These are phyloP conservation scores for Sugiyamaella japonica DNA, from an alignment of 1,139 yeast genomes.

Conservation along the genomic window DNA sequence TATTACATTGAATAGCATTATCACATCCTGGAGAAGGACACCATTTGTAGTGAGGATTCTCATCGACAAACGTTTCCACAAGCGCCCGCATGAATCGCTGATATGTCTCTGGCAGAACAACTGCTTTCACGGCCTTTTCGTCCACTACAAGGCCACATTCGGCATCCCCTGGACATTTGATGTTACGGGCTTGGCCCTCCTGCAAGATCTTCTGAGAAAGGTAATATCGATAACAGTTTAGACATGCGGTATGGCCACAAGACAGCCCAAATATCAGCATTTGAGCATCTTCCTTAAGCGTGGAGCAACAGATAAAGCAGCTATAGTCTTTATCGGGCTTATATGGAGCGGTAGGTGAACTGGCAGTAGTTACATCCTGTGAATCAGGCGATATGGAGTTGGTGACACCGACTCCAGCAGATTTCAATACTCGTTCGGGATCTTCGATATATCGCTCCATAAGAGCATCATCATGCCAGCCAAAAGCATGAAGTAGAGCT, in stretches of 20 bases:
- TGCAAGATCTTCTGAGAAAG: constrained; percentile 51
- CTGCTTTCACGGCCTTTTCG: constrained; percentile 41
- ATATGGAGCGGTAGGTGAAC: constrained; percentile 4
- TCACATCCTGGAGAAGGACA: constrained; percentile 90
- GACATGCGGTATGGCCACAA: constrained; percentile 73
- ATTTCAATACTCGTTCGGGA: constrained; percentile 46
- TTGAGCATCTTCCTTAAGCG: constrained; percentile 27
- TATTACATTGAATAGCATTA: constrained; percentile 53
- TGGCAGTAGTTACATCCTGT: constrained; percentile 3
- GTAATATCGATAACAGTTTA: constrained; percentile 64
- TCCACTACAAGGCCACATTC: constrained; percentile 40
- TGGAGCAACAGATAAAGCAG: constrained; percentile 75
- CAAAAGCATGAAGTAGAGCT: constrained; percentile 57
- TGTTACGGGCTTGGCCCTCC: constrained; percentile 49
- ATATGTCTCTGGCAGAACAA: constrained; percentile 38
- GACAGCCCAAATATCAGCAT: constrained; percentile 53
- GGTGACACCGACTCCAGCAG: constrained; percentile 49
- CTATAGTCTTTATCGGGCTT: constrained; percentile 36
- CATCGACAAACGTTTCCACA: constrained; percentile 52
- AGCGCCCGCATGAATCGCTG: constrained; percentile 32
- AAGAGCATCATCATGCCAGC: constrained; percentile 75
- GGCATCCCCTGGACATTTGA: constrained; percentile 61
- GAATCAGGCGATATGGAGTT: neutral
- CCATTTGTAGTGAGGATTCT: constrained; percentile 58
- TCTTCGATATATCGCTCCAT: constrained; percentile 66